Conservation (phyloP, 352 stramenopile species). For the Pythium phragmitis region DNA sequence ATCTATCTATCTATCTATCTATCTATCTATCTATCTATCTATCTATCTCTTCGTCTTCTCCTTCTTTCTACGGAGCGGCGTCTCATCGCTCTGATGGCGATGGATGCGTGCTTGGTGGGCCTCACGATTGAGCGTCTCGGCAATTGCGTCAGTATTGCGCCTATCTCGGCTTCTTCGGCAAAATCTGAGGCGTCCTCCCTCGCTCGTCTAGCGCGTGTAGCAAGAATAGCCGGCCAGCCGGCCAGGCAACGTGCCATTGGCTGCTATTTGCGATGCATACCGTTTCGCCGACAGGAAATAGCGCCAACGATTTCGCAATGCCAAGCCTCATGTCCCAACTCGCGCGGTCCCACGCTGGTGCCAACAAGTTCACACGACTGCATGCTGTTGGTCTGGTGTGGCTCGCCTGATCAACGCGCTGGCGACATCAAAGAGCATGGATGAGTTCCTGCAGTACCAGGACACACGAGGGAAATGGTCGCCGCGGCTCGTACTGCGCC, state of each 20-base stretch:
- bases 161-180: too few relatives aligned
- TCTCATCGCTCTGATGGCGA: too few relatives aligned
- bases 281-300: background rate
- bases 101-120: too few relatives aligned
- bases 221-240: background rate
- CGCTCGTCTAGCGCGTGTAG: too few relatives aligned
- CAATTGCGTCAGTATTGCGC: too few relatives aligned
- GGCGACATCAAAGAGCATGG: conserved; percentile 22
- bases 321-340: background rate
- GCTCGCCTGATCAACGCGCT: background rate
- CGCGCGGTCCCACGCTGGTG: background rate
- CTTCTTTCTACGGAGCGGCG: too few relatives aligned
- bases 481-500: background rate
- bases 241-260: background rate
- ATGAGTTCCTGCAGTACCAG: conserved; percentile 27
- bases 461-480: conserved; percentile 12
- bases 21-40: too few relatives aligned
- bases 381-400: background rate
- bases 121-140: too few relatives aligned
- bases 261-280: background rate
- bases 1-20: too few relatives aligned
- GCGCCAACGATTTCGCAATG: background rate
- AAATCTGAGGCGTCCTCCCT: too few relatives aligned
- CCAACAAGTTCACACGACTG: background rate
- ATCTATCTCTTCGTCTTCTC: too few relatives aligned